Percentiles rank a stretch among this genome's conserved stretches.
These are phyloP conservation scores for Miamiensis avidus DNA, from an alignment of 169 alveolate genomes.

Conservation along the genomic window DNA sequence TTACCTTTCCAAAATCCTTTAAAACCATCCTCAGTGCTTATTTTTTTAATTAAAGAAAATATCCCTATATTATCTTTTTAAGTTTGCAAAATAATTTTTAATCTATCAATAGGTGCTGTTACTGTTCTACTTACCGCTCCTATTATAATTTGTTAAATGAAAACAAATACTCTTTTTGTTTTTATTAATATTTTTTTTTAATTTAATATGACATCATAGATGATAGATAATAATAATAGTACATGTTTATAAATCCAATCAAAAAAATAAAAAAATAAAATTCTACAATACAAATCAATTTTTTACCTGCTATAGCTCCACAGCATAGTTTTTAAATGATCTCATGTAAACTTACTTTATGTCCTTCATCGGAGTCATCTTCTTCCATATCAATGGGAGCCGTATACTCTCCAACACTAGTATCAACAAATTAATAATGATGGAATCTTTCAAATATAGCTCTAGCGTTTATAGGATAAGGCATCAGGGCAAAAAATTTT, in stretches of 20 bases:
- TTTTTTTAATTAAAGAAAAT: constrained; percentile 11
- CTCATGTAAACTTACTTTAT: neutral
- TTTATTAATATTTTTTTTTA: too few species aligned
- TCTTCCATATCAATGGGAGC: neutral
- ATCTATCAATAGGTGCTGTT: constrained; percentile 63
- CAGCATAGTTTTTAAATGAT: neutral
- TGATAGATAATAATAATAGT: too few species aligned
- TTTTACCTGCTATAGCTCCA: neutral
- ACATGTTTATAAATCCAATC: too few species aligned
- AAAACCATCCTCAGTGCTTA: constrained; percentile 39
- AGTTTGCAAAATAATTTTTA: constrained; percentile 59
- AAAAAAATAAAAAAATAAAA: too few species aligned
- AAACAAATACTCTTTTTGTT: too few species aligned
- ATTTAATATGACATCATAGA: too few species aligned
- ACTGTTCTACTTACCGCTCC: constrained; percentile 61
- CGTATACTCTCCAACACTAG: neutral
- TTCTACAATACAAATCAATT: neutral
- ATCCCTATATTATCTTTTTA: constrained; percentile 15
- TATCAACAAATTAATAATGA: neutral
- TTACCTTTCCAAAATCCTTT: constrained; percentile 61
- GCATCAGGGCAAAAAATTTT: neutral
- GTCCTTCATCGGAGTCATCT: neutral
- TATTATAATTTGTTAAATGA: too few species aligned
- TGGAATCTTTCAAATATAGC: neutral
- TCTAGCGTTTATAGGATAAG: neutral